Base-by-base conservation (phyloP, 164 flowering plant species). In the Saururus chinensis region DNA sequence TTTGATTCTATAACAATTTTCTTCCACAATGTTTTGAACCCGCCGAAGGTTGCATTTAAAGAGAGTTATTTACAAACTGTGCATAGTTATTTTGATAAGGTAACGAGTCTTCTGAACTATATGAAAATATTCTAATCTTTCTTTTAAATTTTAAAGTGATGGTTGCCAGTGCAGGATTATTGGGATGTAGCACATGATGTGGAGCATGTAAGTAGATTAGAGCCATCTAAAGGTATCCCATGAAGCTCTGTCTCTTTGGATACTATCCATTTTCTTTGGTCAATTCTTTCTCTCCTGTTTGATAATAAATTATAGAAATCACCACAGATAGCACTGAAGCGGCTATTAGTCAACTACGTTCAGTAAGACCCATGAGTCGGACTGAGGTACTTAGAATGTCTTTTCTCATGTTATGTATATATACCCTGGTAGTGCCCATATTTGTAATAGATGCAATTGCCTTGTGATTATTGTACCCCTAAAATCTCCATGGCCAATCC, bases 1-100 rank as follows among this genome's bases (percentile, higher is more conserved):
- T 89, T 84, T 60, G 96, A 92, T 75, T 92, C 98, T 16, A 82
- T 92, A 66, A 87, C 83, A 62, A 92, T 92, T 10, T 92, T 92
- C 68, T 92, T 92, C 77, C 87, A 85, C 64, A 92, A 92, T 76
- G 89, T 92, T 56, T 70, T 92, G 72, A 88, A 84, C 55, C 98
- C 98, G 60, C 98, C 98, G 26, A 81, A 80, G 67, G 89, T 85
- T 68, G 87, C 79, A 59, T 64, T 73, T 60, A 84, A 82, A 24
- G 80, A 64, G 70, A 61, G 62, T 45, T 75, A 65, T 68, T 77
- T 73, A 59, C 83, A 77, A 56, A 21, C 77, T 26, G 57, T 73
- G 63, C 75, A 74, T 57, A 81, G 78, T 64, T 81, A 84, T 75
- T 72, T 77, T 72, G 86, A 73, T 66, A 78, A 76, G 95, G 98